Conservation (phyloP, 2,329 filamentous ascomycete genomes). For the Xenosphaeropsis pyriputrescens region DNA sequence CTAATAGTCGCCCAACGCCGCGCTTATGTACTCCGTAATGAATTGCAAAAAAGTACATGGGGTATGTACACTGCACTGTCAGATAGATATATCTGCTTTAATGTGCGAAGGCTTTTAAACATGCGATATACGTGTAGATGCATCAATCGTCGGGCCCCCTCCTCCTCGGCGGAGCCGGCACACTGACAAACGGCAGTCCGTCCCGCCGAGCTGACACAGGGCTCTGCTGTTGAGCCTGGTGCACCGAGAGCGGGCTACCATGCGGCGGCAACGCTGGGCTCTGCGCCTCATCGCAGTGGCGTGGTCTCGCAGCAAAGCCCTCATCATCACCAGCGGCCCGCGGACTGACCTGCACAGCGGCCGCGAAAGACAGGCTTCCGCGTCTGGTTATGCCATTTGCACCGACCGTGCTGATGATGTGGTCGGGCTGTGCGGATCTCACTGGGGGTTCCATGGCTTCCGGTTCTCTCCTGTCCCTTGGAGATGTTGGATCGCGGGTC, state of each 20-base stretch:
- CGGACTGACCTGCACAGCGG: not conserved
- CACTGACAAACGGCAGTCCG: slow-evolving; percentile 1
- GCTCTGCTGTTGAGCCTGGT: not conserved
- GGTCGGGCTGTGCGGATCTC: too few relatives aligned
- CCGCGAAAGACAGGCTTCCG: not conserved
- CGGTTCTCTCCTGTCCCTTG: not conserved
- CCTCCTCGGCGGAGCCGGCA: not conserved
- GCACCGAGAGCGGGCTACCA: not conserved
- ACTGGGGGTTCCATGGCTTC: not conserved
- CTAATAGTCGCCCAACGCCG: too few relatives aligned
- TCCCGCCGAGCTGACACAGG: not conserved
- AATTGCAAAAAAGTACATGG: too few relatives aligned
- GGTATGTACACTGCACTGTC: too few relatives aligned
- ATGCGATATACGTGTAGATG: not conserved
- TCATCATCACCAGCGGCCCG: not conserved
- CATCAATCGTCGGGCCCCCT: not conserved
- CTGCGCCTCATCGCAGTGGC: not conserved
- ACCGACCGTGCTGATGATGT: too few relatives aligned
- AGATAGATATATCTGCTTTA: too few relatives aligned
- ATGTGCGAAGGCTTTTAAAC: too few relatives aligned
- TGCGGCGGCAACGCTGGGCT: not conserved
- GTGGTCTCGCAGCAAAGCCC: not conserved
- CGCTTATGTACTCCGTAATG: too few relatives aligned
- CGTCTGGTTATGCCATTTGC: not conserved
- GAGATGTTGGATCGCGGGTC: not conserved